Base-by-base conservation (phyloP, 805 yeast genomes). In the Blastobotrys chiropterorum region DNA sequence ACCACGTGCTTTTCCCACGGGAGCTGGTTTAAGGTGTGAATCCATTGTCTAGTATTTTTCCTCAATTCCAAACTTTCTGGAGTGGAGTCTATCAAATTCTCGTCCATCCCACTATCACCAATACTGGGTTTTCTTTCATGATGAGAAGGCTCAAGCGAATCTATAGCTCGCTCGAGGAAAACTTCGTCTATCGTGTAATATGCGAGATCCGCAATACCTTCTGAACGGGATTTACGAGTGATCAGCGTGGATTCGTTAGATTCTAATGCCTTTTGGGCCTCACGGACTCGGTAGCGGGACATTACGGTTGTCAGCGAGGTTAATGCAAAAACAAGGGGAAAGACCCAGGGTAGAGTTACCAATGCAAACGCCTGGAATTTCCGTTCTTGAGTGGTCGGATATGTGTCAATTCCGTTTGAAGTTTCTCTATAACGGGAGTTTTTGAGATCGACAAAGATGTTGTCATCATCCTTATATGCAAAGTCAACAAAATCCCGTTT, bases 1-100 rank as follows among this genome's bases (percentile, higher is more conserved):
- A 85, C 83, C 0, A 94, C 86, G 43, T 86, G 76, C 63, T 90
- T 88, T 47, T 79, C 71, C 96, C 97, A 90, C 2, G 76, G 73
- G 20, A 92, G 64, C 17, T 66, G 59, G 65, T 87, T 86, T 62
- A 90, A 71, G 56, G 79, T 77, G 1, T 72, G 63, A 34, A 79
- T 64, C 39, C 84, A 82, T 14, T 59, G 58, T 41, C 51, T 53
- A 3, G 54, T 80, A 64, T 11, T 70, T 69, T 1, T 64, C 52
- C 52, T 69, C 73, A 51, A 78, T 56, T 4, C 47, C 16, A 66
- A 51, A 19, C 49, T 48, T 15, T 51, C 44, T n/a, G 48, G 39
- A 30, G 40, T 45, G 17, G 41, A 30, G 26, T 30, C 40, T 11
- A 45, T 14, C 8, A 45, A 26, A n/a, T n/a, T n/a, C n/a, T n/a